Percentiles rank a stretch among this genome's conserved stretches.
These are phyloP conservation scores for Blastobotrys malaysiensis DNA, from an alignment of 1,139 yeast genomes.

Conservation along the genomic window DNA sequence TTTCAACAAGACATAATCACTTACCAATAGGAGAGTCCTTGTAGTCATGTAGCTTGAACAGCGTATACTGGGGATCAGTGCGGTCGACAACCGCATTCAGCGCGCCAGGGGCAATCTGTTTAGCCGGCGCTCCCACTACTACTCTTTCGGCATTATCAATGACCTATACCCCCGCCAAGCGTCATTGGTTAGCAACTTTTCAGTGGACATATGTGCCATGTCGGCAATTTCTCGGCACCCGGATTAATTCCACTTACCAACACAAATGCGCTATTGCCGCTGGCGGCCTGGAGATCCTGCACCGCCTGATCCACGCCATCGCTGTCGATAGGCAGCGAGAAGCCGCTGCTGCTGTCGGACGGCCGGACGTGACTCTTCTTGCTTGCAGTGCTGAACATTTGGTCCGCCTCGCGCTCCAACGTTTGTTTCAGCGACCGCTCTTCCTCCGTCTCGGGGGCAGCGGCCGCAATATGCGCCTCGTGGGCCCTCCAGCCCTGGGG, in stretches of 20 bases:
- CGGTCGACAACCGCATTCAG: constrained; percentile 35
- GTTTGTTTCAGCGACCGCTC: constrained; percentile 35
- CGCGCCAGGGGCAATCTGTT: constrained; percentile 12
- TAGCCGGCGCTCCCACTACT: constrained; percentile 20
- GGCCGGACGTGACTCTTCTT: constrained; percentile 24
- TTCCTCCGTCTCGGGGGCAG: constrained; percentile 53
- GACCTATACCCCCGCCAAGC: not conserved
- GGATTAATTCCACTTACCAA: constrained; percentile 5
- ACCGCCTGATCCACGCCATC: constrained; percentile 6
- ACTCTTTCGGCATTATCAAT: constrained; percentile 32
- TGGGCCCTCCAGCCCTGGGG: constrained; percentile 44
- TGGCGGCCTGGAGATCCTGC: not conserved
- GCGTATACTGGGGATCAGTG: constrained; percentile 52
- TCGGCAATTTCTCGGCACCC: not conserved
- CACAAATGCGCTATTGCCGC: constrained; percentile 7
- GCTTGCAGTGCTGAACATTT: constrained; percentile 30
- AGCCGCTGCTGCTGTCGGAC: not conserved
- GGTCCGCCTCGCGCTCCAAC: constrained; percentile 29
- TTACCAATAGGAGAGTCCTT: constrained; percentile 3
- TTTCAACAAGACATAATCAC: not conserved
- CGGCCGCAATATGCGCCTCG: constrained; percentile 34
- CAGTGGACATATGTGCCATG: too few relatives aligned
- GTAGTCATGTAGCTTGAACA: constrained; percentile 34
- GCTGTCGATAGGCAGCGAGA: not conserved
- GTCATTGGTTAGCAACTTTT: not conserved